Evolutionary conservation across 495 filamentous ascomycete species (phyloP).

Genomic region (Paragyromitra xinjiangensis): DNA sequence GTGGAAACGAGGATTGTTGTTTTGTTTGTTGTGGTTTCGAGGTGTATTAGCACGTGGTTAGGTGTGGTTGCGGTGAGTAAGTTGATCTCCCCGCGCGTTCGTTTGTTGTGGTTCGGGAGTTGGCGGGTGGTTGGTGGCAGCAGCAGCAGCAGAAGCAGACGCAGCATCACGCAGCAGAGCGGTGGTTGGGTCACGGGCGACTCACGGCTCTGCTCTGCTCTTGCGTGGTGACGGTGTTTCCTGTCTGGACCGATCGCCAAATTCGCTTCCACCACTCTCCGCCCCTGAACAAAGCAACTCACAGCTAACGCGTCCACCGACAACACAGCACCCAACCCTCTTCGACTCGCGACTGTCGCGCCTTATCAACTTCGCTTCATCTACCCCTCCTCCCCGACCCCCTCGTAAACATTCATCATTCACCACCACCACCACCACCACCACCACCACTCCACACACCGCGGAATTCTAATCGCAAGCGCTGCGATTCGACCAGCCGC

Average conservation of each 20-base stretch:
- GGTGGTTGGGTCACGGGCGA: constrained; percentile 37
- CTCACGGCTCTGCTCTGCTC: constrained; percentile 11
- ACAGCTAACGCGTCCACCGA: constrained; percentile 52
- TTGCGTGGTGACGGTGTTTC: constrained; percentile 26
- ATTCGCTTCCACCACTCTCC: constrained; percentile 28
- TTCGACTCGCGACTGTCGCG: constrained; percentile 20
- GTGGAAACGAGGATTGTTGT: constrained; percentile 16
- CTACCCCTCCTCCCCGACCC: constrained; percentile 30
- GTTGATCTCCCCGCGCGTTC: constrained; percentile 38
- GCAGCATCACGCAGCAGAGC: neutral
- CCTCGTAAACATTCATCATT: constrained; percentile 39
- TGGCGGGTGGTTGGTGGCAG: constrained; percentile 31
- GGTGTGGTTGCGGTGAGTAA: constrained; percentile 50
- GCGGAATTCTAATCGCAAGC: constrained; percentile 48
- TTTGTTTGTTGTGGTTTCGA: constrained; percentile 32
- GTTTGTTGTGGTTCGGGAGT: constrained; percentile 46
- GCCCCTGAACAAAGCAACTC: constrained; percentile 40
- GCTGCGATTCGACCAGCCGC: constrained; percentile 48
- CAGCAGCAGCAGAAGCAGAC: neutral
- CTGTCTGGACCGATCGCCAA: constrained; percentile 43
- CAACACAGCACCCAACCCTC: constrained; percentile 47
- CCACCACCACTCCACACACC: constrained; percentile 43
- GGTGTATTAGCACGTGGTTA: constrained; percentile 40
- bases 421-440: constrained; percentile 19
- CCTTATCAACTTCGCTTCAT: constrained; percentile 40